phyloP scores from a whole-genome alignment of 768 basidiomycete species.

The Tephrocybe sp. region DNA sequence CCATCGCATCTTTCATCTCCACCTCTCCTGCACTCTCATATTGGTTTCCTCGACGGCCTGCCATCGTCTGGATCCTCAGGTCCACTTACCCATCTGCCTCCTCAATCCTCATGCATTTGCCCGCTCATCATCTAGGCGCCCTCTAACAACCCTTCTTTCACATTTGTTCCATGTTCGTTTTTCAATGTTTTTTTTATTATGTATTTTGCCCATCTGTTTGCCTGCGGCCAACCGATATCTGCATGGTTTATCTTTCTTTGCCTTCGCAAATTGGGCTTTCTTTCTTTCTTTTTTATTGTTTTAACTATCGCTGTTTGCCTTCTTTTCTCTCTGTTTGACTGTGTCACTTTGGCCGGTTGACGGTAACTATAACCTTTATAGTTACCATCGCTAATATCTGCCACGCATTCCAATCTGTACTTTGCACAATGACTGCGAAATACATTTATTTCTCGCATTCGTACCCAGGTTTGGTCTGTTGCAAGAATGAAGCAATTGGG shows the following conservation, averaged over 20 bases:
- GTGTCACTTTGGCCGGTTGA: constrained; percentile 9
- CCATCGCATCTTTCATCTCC: background rate
- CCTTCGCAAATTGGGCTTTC: background rate
- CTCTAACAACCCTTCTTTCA: background rate
- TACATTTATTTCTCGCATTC: background rate
- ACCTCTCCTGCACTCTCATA: background rate
- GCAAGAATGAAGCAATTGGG: no score
- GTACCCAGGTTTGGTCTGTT: no score
- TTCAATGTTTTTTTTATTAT: background rate
- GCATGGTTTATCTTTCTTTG: background rate
- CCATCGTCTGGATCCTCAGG: constrained; percentile 11
- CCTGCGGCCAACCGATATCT: constrained; percentile 3
- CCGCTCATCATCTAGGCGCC: background rate
- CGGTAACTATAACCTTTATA: constrained; percentile 4
- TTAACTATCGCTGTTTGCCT: constrained; percentile 3
- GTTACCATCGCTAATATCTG: constrained; percentile 15
- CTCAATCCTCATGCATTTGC: no score
- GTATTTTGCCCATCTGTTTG: background rate
- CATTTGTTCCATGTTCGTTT: background rate
- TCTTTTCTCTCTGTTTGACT: constrained; percentile 9
- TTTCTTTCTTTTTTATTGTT: constrained; percentile 6
- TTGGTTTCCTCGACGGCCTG: background rate
- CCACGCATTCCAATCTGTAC: background rate
- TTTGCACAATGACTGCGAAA: background rate
- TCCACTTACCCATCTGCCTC: background rate